Percentiles rank a stretch among this genome's conserved stretches.
phyloP scores from a whole-genome alignment of 768 basidiomycete species.

The Mycena pura region DNA sequence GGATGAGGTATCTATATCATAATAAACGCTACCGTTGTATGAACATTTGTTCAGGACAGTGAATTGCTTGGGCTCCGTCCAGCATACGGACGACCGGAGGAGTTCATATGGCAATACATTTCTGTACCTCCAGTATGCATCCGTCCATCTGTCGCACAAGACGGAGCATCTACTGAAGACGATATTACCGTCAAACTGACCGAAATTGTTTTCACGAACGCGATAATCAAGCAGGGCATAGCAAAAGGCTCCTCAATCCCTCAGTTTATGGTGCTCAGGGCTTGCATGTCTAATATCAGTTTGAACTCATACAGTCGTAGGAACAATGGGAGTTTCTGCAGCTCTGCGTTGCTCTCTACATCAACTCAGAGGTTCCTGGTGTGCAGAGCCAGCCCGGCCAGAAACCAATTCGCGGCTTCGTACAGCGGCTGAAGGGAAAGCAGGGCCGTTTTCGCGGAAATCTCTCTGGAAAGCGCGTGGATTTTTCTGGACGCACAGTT shows the following conservation, averaged over 20 bases:
- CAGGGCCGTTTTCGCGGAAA: constrained; percentile 99
- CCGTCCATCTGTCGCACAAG: constrained; percentile 95
- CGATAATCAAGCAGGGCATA: constrained; percentile 89
- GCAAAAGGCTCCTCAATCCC: constrained; percentile 87
- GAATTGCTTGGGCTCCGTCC: constrained; percentile 93
- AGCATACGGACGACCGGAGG: constrained; percentile 89
- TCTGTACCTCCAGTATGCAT: constrained; percentile 98
- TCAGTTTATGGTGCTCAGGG: constrained; percentile 77
- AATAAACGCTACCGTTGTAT: neutral
- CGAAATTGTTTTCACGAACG: constrained; percentile 95
- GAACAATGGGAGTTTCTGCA: constrained; percentile 99
- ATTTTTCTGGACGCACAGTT: constrained; percentile 97
- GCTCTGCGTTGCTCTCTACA: constrained; percentile 94
- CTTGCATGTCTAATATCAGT: neutral
- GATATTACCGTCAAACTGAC: constrained; percentile 97
- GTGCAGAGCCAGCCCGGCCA: constrained; percentile 86
- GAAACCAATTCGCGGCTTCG: constrained; percentile 97
- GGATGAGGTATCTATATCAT: constrained; percentile 67
- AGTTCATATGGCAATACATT: constrained; percentile 98
- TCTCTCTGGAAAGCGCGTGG: constrained; percentile 97
- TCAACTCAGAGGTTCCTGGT: constrained; percentile 97
- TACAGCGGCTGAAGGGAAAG: constrained; percentile 97
- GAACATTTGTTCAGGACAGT: constrained; percentile 70
- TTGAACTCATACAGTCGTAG: constrained; percentile 43
- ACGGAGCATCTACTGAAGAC: constrained; percentile 98